Evolutionary conservation across 208 protist species (phyloP).

Genomic region (Crithidia mellificae): DNA sequence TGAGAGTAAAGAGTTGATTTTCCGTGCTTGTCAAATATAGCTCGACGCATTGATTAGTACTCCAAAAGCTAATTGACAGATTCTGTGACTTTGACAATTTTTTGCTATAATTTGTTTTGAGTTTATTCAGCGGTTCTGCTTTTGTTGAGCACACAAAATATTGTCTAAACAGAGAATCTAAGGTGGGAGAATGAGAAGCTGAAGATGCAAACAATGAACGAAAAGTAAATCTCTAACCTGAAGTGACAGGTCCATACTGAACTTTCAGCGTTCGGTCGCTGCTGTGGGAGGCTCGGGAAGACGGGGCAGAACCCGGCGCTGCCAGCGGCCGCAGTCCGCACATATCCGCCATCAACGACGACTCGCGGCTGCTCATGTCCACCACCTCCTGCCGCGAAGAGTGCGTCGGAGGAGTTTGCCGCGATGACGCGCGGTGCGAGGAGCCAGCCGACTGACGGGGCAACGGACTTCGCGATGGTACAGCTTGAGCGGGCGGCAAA

Average conservation of each 20-base stretch:
- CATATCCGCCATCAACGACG: conserved; percentile 11
- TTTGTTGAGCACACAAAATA: no score
- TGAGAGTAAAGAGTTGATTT: no score
- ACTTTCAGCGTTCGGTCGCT: conserved; percentile 1
- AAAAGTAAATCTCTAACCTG: background rate
- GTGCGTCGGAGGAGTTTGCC: background rate
- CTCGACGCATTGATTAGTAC: no score
- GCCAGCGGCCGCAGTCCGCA: conserved; percentile 3
- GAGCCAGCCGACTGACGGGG: background rate
- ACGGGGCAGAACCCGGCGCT: background rate
- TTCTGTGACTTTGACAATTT: no score
- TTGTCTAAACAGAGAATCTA: no score
- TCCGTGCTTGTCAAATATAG: no score
- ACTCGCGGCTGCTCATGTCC: conserved; percentile 11
- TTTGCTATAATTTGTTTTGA: no score
- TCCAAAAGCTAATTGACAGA: no score
- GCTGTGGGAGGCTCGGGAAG: background rate
- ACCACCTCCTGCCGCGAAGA: background rate
- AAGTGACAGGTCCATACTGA: conserved; percentile 21
- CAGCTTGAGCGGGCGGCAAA: background rate
- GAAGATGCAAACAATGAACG: no score
- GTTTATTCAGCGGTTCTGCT: no score
- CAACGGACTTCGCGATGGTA: background rate
- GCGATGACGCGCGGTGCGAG: background rate
- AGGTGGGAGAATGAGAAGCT: no score